Evolutionary conservation across 331 rosid genomes (phyloP).

Genomic region (Erythrophleum ivorense): DNA sequence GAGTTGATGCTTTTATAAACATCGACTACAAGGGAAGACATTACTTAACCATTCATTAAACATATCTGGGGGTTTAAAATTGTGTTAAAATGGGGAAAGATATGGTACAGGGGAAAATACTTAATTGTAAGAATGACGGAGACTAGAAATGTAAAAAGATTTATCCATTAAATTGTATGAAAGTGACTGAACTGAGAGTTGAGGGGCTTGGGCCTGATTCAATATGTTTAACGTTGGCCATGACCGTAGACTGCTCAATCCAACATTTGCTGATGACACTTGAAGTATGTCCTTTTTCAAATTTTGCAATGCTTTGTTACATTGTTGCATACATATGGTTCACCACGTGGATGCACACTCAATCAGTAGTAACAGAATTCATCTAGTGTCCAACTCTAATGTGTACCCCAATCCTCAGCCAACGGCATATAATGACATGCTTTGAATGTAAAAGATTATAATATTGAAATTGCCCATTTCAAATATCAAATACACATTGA

Average conservation of each 20-base stretch:
- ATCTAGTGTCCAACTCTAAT: neutral
- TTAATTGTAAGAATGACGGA: neutral
- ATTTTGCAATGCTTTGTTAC: neutral
- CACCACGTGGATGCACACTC: neutral
- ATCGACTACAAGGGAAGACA: neutral
- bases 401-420: neutral
- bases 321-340: neutral
- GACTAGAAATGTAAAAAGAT: neutral
- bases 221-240: neutral
- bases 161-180: neutral
- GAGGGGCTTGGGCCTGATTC: neutral
- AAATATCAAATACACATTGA: neutral
- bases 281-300: neutral
- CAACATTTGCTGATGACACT: neutral
- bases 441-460: slow-evolving; percentile 8
- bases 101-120: neutral
- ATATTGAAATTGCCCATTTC: neutral
- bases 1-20: neutral
- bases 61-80: neutral
- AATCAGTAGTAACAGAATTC: neutral
- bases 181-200: neutral
- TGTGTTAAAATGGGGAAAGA: neutral
- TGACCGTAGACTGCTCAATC: neutral
- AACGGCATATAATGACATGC: neutral
- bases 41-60: neutral